Base-by-base conservation (phyloP, 352 stramenopile species). In the Phytophthora tubulina region DNA sequence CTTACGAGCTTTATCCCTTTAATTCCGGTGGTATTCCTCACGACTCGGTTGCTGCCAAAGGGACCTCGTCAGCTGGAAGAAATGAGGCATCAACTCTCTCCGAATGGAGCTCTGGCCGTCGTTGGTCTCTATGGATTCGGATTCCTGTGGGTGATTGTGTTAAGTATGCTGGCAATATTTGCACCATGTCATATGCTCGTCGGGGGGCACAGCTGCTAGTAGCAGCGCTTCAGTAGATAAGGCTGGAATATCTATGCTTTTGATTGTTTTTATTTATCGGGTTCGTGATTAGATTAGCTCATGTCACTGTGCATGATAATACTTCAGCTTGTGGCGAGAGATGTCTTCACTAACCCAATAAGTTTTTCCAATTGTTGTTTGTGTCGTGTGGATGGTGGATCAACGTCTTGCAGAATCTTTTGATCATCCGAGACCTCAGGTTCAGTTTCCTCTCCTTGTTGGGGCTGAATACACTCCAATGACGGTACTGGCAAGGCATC, bases 161-260 rank as follows among this genome's bases (percentile, higher is more conserved):
- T 93, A 15, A 95, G 84, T 69, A 46, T 94, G 27, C 51, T 95
- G 8, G 88, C 88, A 3, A 81, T 95, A n/a, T 60, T 83, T 3
- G 60, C 73, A 36, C 88, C 88, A 0, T 95, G 88, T 45, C 80
- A 85, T 56, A 67, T 80, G 4, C 65, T 95, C 5, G 88, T 94
- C 0, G 88, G 88, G 17, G 88, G 88, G 15, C 63, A 70, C 11
- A 86, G 88, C 2, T 95, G 88, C 35, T 75, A 21, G 0, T 58
- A 56, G 21, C 49, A 13, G 32, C 10, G n/a, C n/a, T 44, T 44
- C 33, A 57, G 45, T 45, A 45, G 51, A 44, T 50, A 27, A 21
- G 21, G 21, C 21, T 27, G 21, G 21, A 27, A 27, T 27, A 27
- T 27, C 21, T 27, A 27, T 27, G 21, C 21, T 27, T 27, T 27